phyloP scores from a whole-genome alignment of 2,329 filamentous ascomycete genomes.

The Calonectria montana region DNA sequence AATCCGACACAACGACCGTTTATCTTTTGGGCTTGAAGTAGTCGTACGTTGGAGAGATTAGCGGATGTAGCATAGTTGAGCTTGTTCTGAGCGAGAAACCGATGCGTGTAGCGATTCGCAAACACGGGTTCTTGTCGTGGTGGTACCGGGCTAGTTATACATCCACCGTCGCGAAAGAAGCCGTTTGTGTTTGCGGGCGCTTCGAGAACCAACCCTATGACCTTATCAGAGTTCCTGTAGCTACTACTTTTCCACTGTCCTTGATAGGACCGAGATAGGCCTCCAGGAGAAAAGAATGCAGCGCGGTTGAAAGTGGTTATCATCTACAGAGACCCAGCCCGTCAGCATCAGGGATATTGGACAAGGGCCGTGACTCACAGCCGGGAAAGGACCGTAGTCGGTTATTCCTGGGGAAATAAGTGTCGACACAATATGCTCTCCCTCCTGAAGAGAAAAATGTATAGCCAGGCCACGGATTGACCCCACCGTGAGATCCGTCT shows the following conservation, averaged over 20 bases:
- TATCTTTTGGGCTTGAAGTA: not conserved
- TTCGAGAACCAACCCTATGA: not conserved
- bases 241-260: not conserved
- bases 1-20: not conserved
- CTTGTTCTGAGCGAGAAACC: not conserved
- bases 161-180: constrained; percentile 4
- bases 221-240: not conserved
- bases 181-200: not conserved
- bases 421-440: not conserved
- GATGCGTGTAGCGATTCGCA: not conserved
- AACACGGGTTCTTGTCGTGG: not conserved
- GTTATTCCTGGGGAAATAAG: not conserved
- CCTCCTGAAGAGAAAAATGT: not conserved
- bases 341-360: not conserved
- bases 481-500: not conserved
- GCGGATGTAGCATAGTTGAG: not conserved
- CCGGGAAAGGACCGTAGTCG: not conserved
- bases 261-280: not conserved
- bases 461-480: not conserved
- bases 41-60: not conserved
- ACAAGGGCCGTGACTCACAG: not conserved
- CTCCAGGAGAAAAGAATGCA: not conserved
- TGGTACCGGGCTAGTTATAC: not conserved
- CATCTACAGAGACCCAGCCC: not conserved
- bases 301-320: not conserved